phyloP scores from a whole-genome alignment of 2,329 filamentous ascomycete genomes.

The Aspergillus sp. region DNA sequence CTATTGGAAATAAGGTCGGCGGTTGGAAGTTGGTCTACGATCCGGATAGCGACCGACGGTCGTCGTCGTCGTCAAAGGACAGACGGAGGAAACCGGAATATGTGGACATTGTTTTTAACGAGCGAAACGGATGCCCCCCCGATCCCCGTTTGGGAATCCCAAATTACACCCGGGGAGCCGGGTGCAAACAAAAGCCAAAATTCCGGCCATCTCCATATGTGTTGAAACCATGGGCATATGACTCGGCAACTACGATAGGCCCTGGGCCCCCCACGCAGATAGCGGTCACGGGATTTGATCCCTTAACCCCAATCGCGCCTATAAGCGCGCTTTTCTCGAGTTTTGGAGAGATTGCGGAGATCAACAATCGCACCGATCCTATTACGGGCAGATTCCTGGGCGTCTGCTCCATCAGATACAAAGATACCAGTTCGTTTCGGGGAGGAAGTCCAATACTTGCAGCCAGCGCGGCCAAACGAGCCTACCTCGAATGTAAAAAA shows the following conservation, averaged over 20 bases:
- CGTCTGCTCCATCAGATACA: slow-evolving; percentile 85
- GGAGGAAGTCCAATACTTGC: slow-evolving; percentile 56
- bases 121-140: slow-evolving; percentile 56
- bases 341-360: slow-evolving; percentile 67
- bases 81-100: slow-evolving; percentile 49
- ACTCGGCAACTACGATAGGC: slow-evolving; percentile 74
- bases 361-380: slow-evolving; percentile 91
- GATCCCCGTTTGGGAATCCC: slow-evolving; percentile 73
- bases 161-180: slow-evolving; percentile 56
- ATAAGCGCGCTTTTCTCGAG: slow-evolving; percentile 35
- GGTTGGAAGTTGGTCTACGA: slow-evolving; percentile 57
- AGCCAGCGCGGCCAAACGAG: slow-evolving; percentile 71
- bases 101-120: slow-evolving; percentile 47
- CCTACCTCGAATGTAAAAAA: slow-evolving; percentile 65
- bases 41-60: slow-evolving; percentile 54
- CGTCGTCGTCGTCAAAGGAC: slow-evolving; percentile 44
- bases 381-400: slow-evolving; percentile 90
- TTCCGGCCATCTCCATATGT: slow-evolving; percentile 69
- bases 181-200: slow-evolving; percentile 62
- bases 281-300: slow-evolving; percentile 93
- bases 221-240: slow-evolving; percentile 73
- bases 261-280: slow-evolving; percentile 85
- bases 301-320: slow-evolving; percentile 63
- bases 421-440: slow-evolving; percentile 56
- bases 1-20: slow-evolving; percentile 46